Percentiles rank a stretch among this genome's conserved stretches.
These are phyloP conservation scores for Cladosporium sp. DNA, from an alignment of 2,329 filamentous ascomycete species.

Conservation along the genomic window DNA sequence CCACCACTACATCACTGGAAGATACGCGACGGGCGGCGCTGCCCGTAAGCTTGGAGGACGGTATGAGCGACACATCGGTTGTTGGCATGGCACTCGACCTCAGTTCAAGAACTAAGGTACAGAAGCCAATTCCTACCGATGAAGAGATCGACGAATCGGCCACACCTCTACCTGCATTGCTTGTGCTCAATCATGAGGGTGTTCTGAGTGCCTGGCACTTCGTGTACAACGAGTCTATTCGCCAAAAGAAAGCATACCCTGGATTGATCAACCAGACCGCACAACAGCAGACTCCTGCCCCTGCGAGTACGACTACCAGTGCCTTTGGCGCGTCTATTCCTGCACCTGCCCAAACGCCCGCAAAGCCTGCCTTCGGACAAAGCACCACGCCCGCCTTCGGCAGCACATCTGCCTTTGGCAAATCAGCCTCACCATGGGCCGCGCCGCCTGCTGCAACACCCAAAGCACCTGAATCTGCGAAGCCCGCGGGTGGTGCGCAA, in stretches of 20 bases:
- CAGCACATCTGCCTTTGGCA: slow-evolving; percentile 29
- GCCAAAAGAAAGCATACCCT: slow-evolving; percentile 69
- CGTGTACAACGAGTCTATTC: slow-evolving; percentile 83
- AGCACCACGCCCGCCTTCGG: slow-evolving; percentile 29
- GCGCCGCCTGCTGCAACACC: slow-evolving; percentile 21
- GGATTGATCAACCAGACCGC: slow-evolving; percentile 57
- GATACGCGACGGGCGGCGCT: slow-evolving; percentile 75
- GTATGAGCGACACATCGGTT: slow-evolving; percentile 69
- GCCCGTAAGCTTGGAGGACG: slow-evolving; percentile 62
- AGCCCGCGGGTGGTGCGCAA: slow-evolving; percentile 23
- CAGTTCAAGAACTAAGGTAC: slow-evolving; percentile 39
- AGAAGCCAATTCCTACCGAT: slow-evolving; percentile 47
- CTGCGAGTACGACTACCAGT: slow-evolving; percentile 22
- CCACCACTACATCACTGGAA: slow-evolving; percentile 68
- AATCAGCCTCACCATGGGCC: slow-evolving; percentile 33
- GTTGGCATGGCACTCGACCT: slow-evolving; percentile 78
- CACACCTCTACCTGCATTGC: slow-evolving; percentile 77
- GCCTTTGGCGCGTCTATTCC: slow-evolving; percentile 36
- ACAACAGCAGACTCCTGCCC: slow-evolving; percentile 23
- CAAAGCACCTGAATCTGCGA: slow-evolving; percentile 22
- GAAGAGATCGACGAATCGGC: slow-evolving; percentile 76
- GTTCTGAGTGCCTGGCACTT: slow-evolving; percentile 87
- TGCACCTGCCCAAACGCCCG: slow-evolving; percentile 10
- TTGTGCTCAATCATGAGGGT: slow-evolving; percentile 87
- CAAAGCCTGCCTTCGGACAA: slow-evolving; percentile 31